These are phyloP conservation scores for Aspergillus homomorphus DNA, from an alignment of 495 filamentous ascomycete species.

Conservation along the genomic window DNA sequence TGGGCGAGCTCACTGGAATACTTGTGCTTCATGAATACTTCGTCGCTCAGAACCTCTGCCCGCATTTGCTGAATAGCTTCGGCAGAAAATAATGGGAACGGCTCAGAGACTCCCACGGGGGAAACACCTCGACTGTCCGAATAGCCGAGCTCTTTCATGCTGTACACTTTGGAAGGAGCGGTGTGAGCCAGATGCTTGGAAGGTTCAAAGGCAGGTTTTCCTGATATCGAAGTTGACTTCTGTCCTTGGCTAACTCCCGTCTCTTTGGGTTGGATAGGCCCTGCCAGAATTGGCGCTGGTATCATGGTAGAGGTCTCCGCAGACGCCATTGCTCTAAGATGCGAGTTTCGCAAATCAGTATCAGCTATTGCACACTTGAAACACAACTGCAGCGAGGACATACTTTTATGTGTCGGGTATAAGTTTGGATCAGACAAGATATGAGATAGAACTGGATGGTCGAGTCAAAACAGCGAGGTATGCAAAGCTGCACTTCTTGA, in stretches of 20 bases:
- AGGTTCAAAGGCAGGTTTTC: constrained; percentile 46
- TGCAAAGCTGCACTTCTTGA: background rate
- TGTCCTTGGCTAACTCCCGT: constrained; percentile 8
- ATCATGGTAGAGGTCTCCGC: constrained; percentile 15
- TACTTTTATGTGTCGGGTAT: background rate
- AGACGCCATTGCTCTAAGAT: constrained; percentile 17
- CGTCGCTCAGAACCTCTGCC: constrained; percentile 58
- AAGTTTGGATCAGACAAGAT: background rate
- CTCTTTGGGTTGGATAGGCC: constrained; percentile 5
- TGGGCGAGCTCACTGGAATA: constrained; percentile 64
- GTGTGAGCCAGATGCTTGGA: constrained; percentile 54
- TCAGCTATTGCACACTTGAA: background rate
- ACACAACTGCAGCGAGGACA: background rate
- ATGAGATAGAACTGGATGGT: background rate
- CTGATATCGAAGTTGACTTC: background rate
- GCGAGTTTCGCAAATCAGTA: background rate
- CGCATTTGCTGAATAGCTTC: constrained; percentile 66
- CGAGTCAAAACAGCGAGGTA: background rate
- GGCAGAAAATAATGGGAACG: constrained; percentile 67
- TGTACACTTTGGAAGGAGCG: constrained; percentile 49
- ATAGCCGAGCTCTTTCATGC: constrained; percentile 59
- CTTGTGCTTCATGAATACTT: constrained; percentile 63
- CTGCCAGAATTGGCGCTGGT: constrained; percentile 7
- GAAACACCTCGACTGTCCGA: constrained; percentile 57
- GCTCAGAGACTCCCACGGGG: constrained; percentile 65